Evolutionary conservation across 306 rosid species (phyloP).

Genomic region (Inga laurina): DNA sequence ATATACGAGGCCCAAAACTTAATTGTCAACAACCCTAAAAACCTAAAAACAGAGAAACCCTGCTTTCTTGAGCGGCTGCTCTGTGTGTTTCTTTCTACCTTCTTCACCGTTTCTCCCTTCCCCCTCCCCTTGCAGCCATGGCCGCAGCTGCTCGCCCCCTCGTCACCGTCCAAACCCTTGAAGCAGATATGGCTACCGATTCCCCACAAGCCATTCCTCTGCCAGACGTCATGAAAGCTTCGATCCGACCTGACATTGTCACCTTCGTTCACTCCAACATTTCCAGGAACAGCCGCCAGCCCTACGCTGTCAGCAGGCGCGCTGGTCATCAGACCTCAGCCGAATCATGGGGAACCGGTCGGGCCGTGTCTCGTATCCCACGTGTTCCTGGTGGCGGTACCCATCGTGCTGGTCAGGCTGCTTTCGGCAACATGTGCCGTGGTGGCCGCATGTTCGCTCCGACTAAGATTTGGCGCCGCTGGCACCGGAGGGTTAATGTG

Average conservation of each 20-base stretch:
- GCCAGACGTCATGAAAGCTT: slow-evolving; percentile 57
- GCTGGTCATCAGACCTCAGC: slow-evolving; percentile 69
- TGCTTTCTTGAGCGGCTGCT: not conserved
- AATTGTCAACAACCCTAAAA: not conserved
- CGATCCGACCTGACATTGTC: slow-evolving; percentile 56
- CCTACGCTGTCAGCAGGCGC: slow-evolving; percentile 54
- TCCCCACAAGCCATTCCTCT: slow-evolving; percentile 28
- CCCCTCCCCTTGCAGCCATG: slow-evolving; percentile 22
- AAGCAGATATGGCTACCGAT: slow-evolving; percentile 63
- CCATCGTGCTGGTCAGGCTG: slow-evolving; percentile 70
- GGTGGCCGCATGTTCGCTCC: slow-evolving; percentile 75
- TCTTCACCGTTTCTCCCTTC: not conserved
- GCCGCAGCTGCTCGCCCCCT: slow-evolving; percentile 59
- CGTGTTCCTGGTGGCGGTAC: slow-evolving; percentile 75
- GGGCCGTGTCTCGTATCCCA: slow-evolving; percentile 64
- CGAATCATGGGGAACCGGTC: slow-evolving; percentile 73
- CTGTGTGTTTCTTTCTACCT: not conserved
- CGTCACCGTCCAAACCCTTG: slow-evolving; percentile 51
- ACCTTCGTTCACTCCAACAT: slow-evolving; percentile 57
- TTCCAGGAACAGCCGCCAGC: slow-evolving; percentile 54
- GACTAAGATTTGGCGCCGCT: slow-evolving; percentile 79
- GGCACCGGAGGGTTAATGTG: slow-evolving; percentile 68
- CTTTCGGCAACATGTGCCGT: slow-evolving; percentile 76
- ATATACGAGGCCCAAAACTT: too few species aligned
- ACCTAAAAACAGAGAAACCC: not conserved